phyloP scores from a whole-genome alignment of 345 rosid genomes.

The Barbarea vulgaris region DNA sequence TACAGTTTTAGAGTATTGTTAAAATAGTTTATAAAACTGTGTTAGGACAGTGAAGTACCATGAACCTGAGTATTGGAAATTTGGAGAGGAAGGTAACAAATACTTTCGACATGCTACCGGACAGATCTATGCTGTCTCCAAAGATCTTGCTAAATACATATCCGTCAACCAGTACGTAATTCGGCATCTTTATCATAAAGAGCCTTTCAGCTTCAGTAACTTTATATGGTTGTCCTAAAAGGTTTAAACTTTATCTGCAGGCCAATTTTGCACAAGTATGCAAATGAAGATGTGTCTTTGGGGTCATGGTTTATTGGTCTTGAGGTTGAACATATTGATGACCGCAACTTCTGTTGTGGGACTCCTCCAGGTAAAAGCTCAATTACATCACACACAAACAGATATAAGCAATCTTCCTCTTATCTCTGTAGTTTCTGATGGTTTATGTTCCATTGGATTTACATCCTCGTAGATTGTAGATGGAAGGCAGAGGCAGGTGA shows the following conservation, averaged over 20 bases:
- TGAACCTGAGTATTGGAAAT: constrained; percentile 99
- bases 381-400: constrained; percentile 19
- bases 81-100: constrained; percentile 93
- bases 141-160: constrained; percentile 88
- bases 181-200: not conserved
- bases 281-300: constrained; percentile 94
- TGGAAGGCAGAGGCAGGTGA: constrained; percentile 97
- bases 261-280: constrained; percentile 87
- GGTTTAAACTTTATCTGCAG: constrained; percentile 42
- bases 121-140: constrained; percentile 95
- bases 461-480: constrained; percentile 66
- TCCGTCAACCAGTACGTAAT: constrained; percentile 76
- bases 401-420: not conserved
- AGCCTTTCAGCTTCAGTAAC: constrained; percentile 1
- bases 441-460: not conserved
- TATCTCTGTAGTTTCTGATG: constrained; percentile 1
- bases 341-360: constrained; percentile 86
- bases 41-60: constrained; percentile 90
- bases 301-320: constrained; percentile 98
- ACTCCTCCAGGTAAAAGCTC: constrained; percentile 84
- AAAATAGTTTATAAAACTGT: constrained; percentile 1
- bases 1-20: not conserved
- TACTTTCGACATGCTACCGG: constrained; percentile 98
- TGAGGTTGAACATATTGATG: constrained; percentile 94
- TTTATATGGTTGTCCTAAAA: not conserved